phyloP scores from a whole-genome alignment of 345 rosid genomes.

The Combretum micranthum region DNA sequence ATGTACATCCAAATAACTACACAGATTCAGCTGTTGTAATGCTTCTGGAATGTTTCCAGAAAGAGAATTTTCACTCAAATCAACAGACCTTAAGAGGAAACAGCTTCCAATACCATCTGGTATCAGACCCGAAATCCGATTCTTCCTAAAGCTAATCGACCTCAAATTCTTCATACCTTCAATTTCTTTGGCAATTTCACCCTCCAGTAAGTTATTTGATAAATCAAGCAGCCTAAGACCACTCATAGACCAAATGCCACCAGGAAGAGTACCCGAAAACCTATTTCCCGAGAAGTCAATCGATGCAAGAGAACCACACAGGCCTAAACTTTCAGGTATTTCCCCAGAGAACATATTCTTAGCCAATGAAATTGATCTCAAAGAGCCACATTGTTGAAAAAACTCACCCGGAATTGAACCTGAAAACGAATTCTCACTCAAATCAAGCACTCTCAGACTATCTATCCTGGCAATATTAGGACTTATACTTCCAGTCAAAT shows the following conservation, averaged over 20 bases:
- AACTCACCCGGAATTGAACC: constrained; percentile 63
- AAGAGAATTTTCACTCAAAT: constrained; percentile 62
- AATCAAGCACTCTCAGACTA: constrained; percentile 59
- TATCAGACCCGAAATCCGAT: constrained; percentile 43
- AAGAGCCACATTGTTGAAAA: constrained; percentile 74
- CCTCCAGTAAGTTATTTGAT: constrained; percentile 64
- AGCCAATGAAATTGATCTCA: constrained; percentile 64
- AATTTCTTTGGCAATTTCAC: constrained; percentile 53
- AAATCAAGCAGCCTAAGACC: constrained; percentile 69
- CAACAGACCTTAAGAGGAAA: constrained; percentile 52
- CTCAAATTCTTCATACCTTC: constrained; percentile 59
- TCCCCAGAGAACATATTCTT: constrained; percentile 60
- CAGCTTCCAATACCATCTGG: constrained; percentile 78
- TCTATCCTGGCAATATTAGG: constrained; percentile 54
- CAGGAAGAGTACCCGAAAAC: constrained; percentile 64
- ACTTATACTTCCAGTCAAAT: constrained; percentile 59
- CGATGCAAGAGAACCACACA: constrained; percentile 62
- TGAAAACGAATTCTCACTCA: constrained; percentile 61
- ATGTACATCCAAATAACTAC: constrained; percentile 48
- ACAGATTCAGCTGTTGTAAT: constrained; percentile 65
- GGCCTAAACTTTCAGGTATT: constrained; percentile 65
- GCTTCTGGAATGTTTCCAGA: constrained; percentile 62
- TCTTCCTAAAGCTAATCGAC: constrained; percentile 49
- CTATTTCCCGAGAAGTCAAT: constrained; percentile 60
- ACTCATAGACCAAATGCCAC: constrained; percentile 64